These are phyloP conservation scores for Mycosarcoma mackinlayi DNA, from an alignment of 1,284 basidiomycete species.

Conservation along the genomic window DNA sequence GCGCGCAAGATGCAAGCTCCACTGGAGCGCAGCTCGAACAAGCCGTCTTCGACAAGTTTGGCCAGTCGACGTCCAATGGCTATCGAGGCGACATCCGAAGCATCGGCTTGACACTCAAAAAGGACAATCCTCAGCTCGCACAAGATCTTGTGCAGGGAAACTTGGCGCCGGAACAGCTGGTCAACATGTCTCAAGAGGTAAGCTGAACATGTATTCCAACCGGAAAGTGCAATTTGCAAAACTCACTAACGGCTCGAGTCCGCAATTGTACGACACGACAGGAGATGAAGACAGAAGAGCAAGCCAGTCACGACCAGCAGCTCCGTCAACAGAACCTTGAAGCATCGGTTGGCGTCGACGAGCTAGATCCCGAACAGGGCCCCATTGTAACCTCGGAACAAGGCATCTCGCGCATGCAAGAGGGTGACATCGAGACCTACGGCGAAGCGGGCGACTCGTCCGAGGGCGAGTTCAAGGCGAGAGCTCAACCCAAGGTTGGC, in stretches of 20 bases:
- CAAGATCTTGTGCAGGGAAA: conserved; percentile 16
- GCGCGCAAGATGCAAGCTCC: conserved; percentile 16
- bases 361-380: conserved; percentile 26
- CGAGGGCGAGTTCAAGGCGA: conserved; percentile 48
- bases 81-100: conserved; percentile 40
- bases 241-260: neutral
- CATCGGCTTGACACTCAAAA: conserved; percentile 44
- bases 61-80: conserved; percentile 38
- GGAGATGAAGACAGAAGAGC: conserved; percentile 39
- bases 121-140: conserved; percentile 43
- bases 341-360: conserved; percentile 37
- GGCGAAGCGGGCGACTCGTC: conserved; percentile 37
- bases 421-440: conserved; percentile 33
- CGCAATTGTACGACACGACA: neutral
- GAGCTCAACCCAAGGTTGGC: conserved; percentile 47
- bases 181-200: conserved; percentile 35
- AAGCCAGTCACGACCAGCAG: conserved; percentile 29
- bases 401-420: conserved; percentile 28
- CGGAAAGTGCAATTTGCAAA: neutral
- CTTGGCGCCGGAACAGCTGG: conserved; percentile 17
- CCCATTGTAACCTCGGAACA: conserved; percentile 18
- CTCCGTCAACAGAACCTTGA: conserved; percentile 39
- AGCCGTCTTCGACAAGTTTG: conserved; percentile 29
- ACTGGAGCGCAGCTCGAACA: conserved; percentile 34
- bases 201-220: neutral